Evolutionary conservation across 2,329 filamentous ascomycete genomes (phyloP).

Genomic region (Sporothrix mexicana): DNA sequence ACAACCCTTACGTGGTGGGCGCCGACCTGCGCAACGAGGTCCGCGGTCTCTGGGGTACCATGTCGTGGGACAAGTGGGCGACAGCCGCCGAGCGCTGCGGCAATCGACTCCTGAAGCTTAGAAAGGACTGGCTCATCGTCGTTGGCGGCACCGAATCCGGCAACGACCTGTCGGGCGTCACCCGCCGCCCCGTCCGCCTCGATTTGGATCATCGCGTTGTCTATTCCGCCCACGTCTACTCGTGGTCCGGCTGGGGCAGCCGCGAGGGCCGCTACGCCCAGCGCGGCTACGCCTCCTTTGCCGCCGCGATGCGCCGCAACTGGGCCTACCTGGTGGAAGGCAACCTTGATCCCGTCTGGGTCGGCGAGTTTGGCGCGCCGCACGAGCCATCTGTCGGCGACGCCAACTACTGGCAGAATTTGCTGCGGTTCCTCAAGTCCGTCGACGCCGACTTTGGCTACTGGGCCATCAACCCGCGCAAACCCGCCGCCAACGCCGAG

Average conservation of each 20-base stretch:
- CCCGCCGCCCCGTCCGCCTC: constrained; percentile 61
- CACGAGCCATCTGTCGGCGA: constrained; percentile 60
- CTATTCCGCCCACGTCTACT: constrained; percentile 72
- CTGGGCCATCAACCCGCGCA: constrained; percentile 72
- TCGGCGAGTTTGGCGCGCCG: constrained; percentile 70
- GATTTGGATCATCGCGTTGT: constrained; percentile 62
- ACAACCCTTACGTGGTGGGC: constrained; percentile 68
- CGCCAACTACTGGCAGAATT: constrained; percentile 68
- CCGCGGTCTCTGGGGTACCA: constrained; percentile 70
- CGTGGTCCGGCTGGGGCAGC: constrained; percentile 73
- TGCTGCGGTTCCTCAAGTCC: constrained; percentile 63
- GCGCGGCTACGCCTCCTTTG: constrained; percentile 67
- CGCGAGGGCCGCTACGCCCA: constrained; percentile 64
- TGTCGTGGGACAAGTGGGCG: constrained; percentile 70
- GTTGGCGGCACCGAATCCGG: constrained; percentile 71
- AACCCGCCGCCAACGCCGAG: constrained; percentile 60
- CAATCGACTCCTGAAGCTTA: constrained; percentile 64
- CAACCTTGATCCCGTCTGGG: constrained; percentile 67
- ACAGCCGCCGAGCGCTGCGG: constrained; percentile 67
- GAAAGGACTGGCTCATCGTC: constrained; percentile 69
- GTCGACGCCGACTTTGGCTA: constrained; percentile 71
- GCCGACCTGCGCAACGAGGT: constrained; percentile 73
- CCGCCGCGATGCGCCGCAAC: constrained; percentile 65
- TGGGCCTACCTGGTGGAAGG: constrained; percentile 69
- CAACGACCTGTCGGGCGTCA: constrained; percentile 66